Percentiles rank a stretch among this genome's conserved stretches.
Evolutionary conservation across 2,329 filamentous ascomycete genomes (phyloP).

Genomic region (Botrytis hyacinthi): DNA sequence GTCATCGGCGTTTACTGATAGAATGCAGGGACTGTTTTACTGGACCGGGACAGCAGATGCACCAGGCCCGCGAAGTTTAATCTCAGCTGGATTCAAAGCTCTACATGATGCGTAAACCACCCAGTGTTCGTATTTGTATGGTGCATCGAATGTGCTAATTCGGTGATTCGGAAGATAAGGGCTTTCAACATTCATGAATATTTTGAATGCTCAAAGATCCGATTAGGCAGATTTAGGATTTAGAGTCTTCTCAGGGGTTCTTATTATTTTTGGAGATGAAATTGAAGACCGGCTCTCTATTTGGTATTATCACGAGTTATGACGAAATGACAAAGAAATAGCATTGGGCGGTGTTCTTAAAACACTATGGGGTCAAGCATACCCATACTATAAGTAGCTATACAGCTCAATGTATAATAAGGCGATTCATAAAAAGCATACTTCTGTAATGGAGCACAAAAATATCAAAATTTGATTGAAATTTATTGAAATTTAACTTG

Average conservation of each 20-base stretch:
- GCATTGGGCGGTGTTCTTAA: neutral
- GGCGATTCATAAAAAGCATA: neutral
- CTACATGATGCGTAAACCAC: conserved; percentile 44
- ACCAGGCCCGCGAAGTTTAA: conserved; percentile 55
- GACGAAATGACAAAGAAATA: conserved; percentile 4
- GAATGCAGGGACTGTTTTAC: conserved; percentile 68
- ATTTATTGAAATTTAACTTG: neutral
- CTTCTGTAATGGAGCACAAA: neutral
- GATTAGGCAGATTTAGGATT: neutral
- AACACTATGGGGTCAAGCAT: neutral
- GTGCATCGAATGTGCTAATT: neutral
- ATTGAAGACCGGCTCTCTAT: neutral
- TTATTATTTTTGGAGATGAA: neutral
- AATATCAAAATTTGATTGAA: neutral
- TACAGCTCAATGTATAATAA: conserved; percentile 17
- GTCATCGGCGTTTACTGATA: neutral
- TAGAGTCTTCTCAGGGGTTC: neutral
- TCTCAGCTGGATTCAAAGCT: conserved; percentile 58
- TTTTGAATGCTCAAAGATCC: neutral
- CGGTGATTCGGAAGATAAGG: neutral
- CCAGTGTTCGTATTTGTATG: neutral
- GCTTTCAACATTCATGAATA: neutral
- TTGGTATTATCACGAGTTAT: conserved; percentile 8
- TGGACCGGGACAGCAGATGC: conserved; percentile 76
- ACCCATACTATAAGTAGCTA: conserved; percentile 3